These are phyloP conservation scores for Mycogone perniciosa DNA, from an alignment of 2,329 filamentous ascomycete species.

Conservation along the genomic window DNA sequence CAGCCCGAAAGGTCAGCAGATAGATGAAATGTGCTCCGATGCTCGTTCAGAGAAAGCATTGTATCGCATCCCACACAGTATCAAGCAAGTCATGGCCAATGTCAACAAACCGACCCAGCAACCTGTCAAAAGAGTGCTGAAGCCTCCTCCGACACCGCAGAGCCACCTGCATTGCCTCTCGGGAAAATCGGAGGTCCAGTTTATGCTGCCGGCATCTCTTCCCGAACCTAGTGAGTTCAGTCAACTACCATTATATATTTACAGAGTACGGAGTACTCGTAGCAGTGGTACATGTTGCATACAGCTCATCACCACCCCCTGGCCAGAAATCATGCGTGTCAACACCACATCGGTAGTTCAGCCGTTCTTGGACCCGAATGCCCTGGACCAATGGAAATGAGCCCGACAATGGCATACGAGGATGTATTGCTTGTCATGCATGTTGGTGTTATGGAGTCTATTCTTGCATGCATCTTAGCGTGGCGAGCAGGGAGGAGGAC, in stretches of 20 bases:
- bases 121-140: constrained; percentile 20
- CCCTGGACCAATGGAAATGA: constrained; percentile 17
- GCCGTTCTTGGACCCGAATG: constrained; percentile 30
- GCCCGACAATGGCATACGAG: no score
- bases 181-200: constrained; percentile 23
- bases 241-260: not conserved
- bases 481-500: no score
- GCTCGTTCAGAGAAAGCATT: no score
- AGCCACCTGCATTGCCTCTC: constrained; percentile 21
- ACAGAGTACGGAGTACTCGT: no score
- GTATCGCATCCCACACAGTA: not conserved
- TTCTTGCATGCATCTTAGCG: no score
- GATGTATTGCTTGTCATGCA: no score
- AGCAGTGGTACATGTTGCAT: not conserved
- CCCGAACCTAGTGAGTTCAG: constrained; percentile 21
- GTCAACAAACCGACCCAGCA: constrained; percentile 5
- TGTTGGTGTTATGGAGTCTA: no score
- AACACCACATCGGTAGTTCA: constrained; percentile 25
- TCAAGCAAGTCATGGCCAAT: constrained; percentile 1
- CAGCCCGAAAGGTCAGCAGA: no score
- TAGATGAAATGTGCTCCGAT: no score
- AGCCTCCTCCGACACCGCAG: constrained; percentile 19
- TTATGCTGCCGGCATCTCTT: constrained; percentile 22
- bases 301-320: not conserved
- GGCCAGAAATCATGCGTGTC: constrained; percentile 22